phyloP scores from a whole-genome alignment of 805 yeast species.

The Groenewaldozyma tartarivorans region DNA sequence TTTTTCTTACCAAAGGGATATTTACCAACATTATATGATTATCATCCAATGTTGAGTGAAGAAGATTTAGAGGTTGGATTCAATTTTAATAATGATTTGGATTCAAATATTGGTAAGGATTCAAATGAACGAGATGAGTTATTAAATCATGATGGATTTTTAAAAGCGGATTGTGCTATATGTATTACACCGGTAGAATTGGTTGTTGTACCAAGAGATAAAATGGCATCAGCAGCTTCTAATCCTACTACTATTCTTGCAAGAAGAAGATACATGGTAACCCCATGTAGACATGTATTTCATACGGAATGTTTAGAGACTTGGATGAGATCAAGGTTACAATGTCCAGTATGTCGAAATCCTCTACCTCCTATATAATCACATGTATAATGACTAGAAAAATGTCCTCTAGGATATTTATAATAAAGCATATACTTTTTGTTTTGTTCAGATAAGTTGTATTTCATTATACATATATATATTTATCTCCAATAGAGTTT shows the following conservation, averaged over 20 bases:
- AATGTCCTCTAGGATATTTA: too few relatives aligned
- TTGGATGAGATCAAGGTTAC: constrained; percentile 90
- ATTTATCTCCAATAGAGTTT: neutral
- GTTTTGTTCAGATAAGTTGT: neutral
- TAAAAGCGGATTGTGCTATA: constrained; percentile 65
- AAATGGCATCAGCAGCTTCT: constrained; percentile 16
- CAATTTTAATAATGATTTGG: constrained; percentile 5
- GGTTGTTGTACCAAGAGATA: constrained; percentile 19
- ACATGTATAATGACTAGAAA: too few relatives aligned
- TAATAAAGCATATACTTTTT: constrained; percentile 1
- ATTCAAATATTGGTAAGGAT: neutral
- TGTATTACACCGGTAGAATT: constrained; percentile 76
- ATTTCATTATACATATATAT: neutral
- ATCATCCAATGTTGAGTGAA: constrained; percentile 57
- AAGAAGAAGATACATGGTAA: constrained; percentile 37
- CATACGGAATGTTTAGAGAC: constrained; percentile 80
- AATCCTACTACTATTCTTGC: constrained; percentile 25
- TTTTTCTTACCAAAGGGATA: constrained; percentile 69
- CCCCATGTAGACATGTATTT: constrained; percentile 88
- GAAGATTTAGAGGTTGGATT: constrained; percentile 52
- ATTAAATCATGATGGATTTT: constrained; percentile 27
- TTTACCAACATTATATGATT: constrained; percentile 76
- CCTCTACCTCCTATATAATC: constrained; percentile 69
- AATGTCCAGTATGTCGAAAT: constrained; percentile 88
- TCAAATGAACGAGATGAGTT: neutral